phyloP scores from a whole-genome alignment of 1,139 yeast genomes.

The Hansenula lynferdii region DNA sequence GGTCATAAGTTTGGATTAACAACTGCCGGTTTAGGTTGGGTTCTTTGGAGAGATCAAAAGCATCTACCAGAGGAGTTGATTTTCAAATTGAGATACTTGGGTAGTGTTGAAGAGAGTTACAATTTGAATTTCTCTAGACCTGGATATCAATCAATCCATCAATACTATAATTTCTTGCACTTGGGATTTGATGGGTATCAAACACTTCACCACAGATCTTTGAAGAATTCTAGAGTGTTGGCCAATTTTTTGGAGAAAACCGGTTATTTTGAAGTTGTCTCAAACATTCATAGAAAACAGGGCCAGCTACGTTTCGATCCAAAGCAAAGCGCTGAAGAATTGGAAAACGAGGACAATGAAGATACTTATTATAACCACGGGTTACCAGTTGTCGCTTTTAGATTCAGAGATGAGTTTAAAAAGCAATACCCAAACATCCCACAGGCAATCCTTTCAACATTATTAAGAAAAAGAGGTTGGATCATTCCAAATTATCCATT shows the following conservation, averaged over 20 bases:
- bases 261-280: conserved; percentile 66
- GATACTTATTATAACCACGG: conserved; percentile 61
- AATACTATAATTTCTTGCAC: conserved; percentile 73
- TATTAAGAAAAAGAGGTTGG: conserved; percentile 79
- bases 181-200: conserved; percentile 70
- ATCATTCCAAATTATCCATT: conserved; percentile 88
- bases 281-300: conserved; percentile 64
- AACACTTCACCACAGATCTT: conserved; percentile 54
- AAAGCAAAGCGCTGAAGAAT: conserved; percentile 21
- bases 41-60: conserved; percentile 66
- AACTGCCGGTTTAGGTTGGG: conserved; percentile 92
- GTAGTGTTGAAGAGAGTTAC: conserved; percentile 86
- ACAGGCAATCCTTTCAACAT: conserved; percentile 69
- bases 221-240: conserved; percentile 66
- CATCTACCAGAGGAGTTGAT: conserved; percentile 67
- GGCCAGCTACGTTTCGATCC: conserved; percentile 28
- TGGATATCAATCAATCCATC: conserved; percentile 86
- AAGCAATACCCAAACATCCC: conserved; percentile 74
- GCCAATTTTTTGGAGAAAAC: conserved; percentile 62
- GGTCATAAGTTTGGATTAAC: conserved; percentile 93
- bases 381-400: conserved; percentile 86
- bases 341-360: conserved; percentile 25
- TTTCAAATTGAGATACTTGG: conserved; percentile 78
- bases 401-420: conserved; percentile 54
- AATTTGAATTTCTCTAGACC: conserved; percentile 89